These are phyloP conservation scores for Euptelea pleiosperma DNA, from an alignment of 164 flowering plant genomes.

Conservation along the genomic window DNA sequence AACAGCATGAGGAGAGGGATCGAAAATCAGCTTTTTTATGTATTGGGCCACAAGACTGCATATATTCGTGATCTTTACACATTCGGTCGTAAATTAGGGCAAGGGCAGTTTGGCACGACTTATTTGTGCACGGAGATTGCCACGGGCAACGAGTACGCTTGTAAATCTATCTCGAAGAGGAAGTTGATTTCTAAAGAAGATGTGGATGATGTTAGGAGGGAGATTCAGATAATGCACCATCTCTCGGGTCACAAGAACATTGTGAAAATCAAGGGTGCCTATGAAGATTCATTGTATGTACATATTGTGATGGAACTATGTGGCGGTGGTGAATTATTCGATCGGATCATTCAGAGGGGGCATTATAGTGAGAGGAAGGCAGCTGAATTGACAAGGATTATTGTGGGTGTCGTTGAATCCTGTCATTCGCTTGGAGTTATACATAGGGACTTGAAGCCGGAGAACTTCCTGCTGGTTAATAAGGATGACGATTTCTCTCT, in stretches of 20 bases:
- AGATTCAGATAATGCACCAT: slow-evolving; percentile 96
- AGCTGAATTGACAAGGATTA: slow-evolving; percentile 77
- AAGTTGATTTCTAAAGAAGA: slow-evolving; percentile 82
- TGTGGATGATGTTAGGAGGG: slow-evolving; percentile 85
- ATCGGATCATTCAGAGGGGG: slow-evolving; percentile 82
- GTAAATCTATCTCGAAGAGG: slow-evolving; percentile 86
- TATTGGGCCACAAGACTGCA: slow-evolving; percentile 77
- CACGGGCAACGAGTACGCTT: slow-evolving; percentile 69
- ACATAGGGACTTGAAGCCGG: slow-evolving; percentile 90
- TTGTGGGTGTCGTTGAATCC: slow-evolving; percentile 85
- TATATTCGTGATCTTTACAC: slow-evolving; percentile 82
- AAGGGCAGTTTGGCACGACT: slow-evolving; percentile 93
- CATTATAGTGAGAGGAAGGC: slow-evolving; percentile 88
- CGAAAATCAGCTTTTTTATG: slow-evolving; percentile 61
- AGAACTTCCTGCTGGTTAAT: slow-evolving; percentile 81
- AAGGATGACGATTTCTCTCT: slow-evolving; percentile 88
- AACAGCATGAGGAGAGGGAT: slow-evolving; percentile 55
- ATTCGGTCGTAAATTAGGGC: slow-evolving; percentile 81
- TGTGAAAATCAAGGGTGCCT: slow-evolving; percentile 83
- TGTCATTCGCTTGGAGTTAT: slow-evolving; percentile 93
- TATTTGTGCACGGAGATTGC: slow-evolving; percentile 61
- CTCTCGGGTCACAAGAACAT: slow-evolving; percentile 80
- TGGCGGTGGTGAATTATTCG: slow-evolving; percentile 82
- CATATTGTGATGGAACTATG: slow-evolving; percentile 91
- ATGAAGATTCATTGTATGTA: slow-evolving; percentile 69